Evolutionary conservation across 495 filamentous ascomycete genomes (phyloP), one percentile per base, ranked within the genome.

Genomic region (Aspergillus biplanus): DNA sequence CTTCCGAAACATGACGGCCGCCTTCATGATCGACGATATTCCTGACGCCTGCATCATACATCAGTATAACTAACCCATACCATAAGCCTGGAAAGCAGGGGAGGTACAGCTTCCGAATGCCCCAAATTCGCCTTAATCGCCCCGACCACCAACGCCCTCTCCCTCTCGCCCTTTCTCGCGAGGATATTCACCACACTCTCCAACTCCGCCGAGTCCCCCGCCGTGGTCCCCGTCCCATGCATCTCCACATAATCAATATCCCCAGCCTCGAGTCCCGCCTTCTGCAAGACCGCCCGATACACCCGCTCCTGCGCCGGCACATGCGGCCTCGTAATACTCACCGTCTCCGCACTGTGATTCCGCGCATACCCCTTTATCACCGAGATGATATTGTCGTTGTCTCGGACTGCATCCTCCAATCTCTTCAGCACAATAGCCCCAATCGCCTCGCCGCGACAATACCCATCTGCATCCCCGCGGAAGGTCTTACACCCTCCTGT

Each of bases 401-500:
- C 50, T 0, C 32, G 35, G 27, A 54, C 5, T 8, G 58, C 58
- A 12, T 61, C 58, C 9, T 42, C 49, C 0, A 61, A 50, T 6
- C 58, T 34, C 35, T 61, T 61, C 2, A 61, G 58, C 21, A 61
- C 47, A 1, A 61, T 37, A 1, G 47, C 49, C 5, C 58, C 58
- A 32, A 61, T 50, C 5, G 34, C 58, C 15, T 61, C 58, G 2
- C 49, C 58, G 0, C 58, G 49, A 18, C 58, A 61, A 48, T 61
- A 61, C 6, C 58, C 58, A 16, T 61, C 58, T 1, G 58, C 58
- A 6, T 5, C 21, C 15, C 46, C 58, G 1, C 27, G 31, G 13
- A 46, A 61, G 13, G 50, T 54, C 50, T 61, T 61, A 35, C 58
- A 61, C 5, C 16, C 58, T 1, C 58, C 58, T 1, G 58, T 53